A percentile compares a stretch with the other conserved stretches of the same genome.
These are phyloP conservation scores for Phytopythium cucurbitacearum DNA, from an alignment of 352 stramenopile genomes.

Conservation along the genomic window DNA sequence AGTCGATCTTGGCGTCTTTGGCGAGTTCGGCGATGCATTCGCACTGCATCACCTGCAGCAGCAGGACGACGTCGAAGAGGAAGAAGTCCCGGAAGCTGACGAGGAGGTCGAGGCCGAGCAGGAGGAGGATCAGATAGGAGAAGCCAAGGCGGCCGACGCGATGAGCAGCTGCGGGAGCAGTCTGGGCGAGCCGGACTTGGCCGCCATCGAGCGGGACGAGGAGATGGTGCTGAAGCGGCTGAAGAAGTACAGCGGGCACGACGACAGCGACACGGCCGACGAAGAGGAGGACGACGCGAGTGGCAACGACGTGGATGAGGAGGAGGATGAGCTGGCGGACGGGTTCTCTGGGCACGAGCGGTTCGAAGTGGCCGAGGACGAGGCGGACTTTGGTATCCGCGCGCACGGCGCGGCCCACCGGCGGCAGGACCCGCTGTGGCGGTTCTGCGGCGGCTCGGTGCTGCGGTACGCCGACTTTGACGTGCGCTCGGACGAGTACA, in stretches of 20 bases:
- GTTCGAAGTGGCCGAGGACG: slow-evolving; percentile 58
- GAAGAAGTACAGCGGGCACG: slow-evolving; percentile 45
- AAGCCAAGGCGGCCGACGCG: slow-evolving; percentile 11
- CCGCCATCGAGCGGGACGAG: slow-evolving; percentile 73
- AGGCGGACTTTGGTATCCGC: slow-evolving; percentile 40
- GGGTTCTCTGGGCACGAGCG: slow-evolving; percentile 22
- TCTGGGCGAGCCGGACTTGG: slow-evolving; percentile 60
- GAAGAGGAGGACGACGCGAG: slow-evolving; percentile 36
- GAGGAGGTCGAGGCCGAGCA: slow-evolving; percentile 6
- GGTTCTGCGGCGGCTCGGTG: slow-evolving; percentile 77
- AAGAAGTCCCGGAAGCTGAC: neutral
- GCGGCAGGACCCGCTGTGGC: slow-evolving; percentile 69
- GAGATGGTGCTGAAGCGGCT: slow-evolving; percentile 62
- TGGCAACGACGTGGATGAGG: slow-evolving; percentile 18
- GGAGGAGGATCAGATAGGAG: slow-evolving; percentile 5
- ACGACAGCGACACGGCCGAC: slow-evolving; percentile 60
- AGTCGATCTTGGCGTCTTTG: slow-evolving; percentile 66
- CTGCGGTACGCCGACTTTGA: slow-evolving; percentile 85
- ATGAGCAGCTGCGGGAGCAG: slow-evolving; percentile 33
- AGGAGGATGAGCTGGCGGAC: slow-evolving; percentile 21
- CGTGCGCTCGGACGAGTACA: slow-evolving; percentile 73
- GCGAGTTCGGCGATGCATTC: slow-evolving; percentile 50
- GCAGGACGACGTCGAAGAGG: slow-evolving; percentile 19
- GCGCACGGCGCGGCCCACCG: slow-evolving; percentile 13
- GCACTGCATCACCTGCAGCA: slow-evolving; percentile 7